A percentile compares a stretch with the other conserved stretches of the same genome.
phyloP scores from a whole-genome alignment of 371 early-diverging fungal genomes.

The Mucor plumbeus region DNA sequence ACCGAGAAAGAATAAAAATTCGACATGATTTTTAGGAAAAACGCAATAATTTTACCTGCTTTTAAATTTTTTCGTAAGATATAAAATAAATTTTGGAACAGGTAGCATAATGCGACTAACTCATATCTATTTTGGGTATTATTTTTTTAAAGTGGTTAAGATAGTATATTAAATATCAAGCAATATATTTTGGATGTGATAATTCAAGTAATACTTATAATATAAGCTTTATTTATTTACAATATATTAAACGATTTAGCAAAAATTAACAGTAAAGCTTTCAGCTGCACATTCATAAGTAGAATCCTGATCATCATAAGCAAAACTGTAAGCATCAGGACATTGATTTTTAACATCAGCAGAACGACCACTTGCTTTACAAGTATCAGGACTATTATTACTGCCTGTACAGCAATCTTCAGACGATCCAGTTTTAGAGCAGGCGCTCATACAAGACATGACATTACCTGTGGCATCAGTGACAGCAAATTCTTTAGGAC shows the following conservation, averaged over 20 bases:
- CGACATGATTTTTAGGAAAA: too few species aligned
- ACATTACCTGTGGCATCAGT: constrained; percentile 36
- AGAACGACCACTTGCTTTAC: constrained; percentile 31
- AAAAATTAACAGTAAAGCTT: constrained; percentile 24
- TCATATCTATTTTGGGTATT: too few species aligned
- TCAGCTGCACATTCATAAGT: constrained; percentile 26
- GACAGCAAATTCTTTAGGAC: constrained; percentile 40
- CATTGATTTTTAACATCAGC: constrained; percentile 36
- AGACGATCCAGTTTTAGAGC: constrained; percentile 30
- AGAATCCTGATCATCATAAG: constrained; percentile 31
- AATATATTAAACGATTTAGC: constrained; percentile 7
- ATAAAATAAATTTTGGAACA: too few species aligned
- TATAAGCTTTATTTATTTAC: too few species aligned
- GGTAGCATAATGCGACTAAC: too few species aligned
- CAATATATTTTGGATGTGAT: too few species aligned
- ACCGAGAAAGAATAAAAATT: too few species aligned
- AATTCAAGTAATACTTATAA: too few species aligned
- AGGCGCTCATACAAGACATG: constrained; percentile 42
- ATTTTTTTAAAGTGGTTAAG: too few species aligned
- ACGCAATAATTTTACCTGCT: too few species aligned
- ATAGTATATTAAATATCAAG: too few species aligned
- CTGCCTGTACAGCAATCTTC: constrained; percentile 42
- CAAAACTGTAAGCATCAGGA: constrained; percentile 48
- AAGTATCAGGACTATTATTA: constrained; percentile 33
- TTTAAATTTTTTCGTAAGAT: too few species aligned